Conservation (phyloP, 306 rosid genomes). For the Phaseolus lunatus region DNA sequence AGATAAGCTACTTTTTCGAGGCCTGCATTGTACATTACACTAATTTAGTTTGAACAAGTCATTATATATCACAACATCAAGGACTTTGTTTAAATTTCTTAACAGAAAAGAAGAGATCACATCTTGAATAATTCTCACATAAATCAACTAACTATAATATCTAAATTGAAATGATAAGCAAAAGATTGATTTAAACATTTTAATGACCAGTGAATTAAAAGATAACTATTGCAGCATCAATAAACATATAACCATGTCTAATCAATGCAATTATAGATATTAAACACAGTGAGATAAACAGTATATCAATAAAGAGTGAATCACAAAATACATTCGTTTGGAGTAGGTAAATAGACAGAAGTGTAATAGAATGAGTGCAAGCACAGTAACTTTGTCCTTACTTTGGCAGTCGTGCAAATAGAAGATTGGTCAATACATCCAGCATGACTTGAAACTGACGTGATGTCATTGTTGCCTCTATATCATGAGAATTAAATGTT, state of each 20-base stretch:
- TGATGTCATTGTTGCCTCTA: conserved; percentile 97
- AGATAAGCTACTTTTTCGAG: conserved; percentile 88
- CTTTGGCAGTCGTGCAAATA: conserved; percentile 94
- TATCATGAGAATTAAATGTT: conserved; percentile 82
- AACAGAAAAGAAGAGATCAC: background rate
- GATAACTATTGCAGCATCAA: conserved; percentile 11
- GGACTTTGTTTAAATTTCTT: conserved; percentile 35
- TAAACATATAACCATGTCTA: background rate
- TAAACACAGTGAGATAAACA: conserved; percentile 25
- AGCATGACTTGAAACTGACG: conserved; percentile 98
- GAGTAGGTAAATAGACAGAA: conserved; percentile 29
- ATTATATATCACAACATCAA: conserved; percentile 43
- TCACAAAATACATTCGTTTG: conserved; percentile 12
- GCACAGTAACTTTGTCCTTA: conserved; percentile 52
- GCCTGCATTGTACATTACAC: conserved; percentile 64
- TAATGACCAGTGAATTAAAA: conserved; percentile 18
- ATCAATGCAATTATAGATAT: conserved; percentile 22
- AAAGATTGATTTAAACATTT: conserved; percentile 11
- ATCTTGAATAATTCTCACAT: conserved; percentile 8
- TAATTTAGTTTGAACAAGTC: conserved; percentile 45
- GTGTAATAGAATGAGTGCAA: conserved; percentile 2
- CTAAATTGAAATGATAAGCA: conserved; percentile 12
- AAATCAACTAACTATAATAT: conserved; percentile 22
- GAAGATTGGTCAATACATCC: conserved; percentile 93
- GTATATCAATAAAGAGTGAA: conserved; percentile 13